Conservation (phyloP, 192 early-diverging fungal genomes). For the Coemansia biformis region DNA sequence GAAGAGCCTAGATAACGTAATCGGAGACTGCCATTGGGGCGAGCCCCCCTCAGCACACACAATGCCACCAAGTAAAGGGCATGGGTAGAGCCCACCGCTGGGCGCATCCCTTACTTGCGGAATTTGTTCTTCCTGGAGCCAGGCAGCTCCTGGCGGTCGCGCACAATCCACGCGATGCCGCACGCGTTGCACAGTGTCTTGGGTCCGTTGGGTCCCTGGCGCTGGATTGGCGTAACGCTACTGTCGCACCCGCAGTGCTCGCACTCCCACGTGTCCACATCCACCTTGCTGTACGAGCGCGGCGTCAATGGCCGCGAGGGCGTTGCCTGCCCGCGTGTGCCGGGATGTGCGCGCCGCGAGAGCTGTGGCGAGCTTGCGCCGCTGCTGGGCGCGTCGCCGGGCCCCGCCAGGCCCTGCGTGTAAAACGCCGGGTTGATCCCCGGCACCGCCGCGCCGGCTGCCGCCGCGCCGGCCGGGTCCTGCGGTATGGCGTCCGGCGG, state of each 20-base stretch:
- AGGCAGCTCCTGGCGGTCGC: conserved; percentile 45
- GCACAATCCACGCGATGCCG: conserved; percentile 56
- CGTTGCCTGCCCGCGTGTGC: conserved; percentile 20
- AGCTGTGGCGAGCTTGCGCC: conserved; percentile 39
- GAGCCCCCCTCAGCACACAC: no score
- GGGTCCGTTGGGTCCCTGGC: conserved; percentile 56
- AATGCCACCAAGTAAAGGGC: no score
- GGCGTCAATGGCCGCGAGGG: conserved; percentile 38
- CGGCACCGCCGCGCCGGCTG: conserved; percentile 20
- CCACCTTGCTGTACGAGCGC: conserved; percentile 34
- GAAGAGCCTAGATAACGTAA: no score
- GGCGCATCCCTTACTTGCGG: conserved; percentile 18
- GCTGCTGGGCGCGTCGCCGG: conserved; percentile 29
- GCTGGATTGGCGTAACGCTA: conserved; percentile 46
- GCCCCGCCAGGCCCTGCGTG: conserved; percentile 20
- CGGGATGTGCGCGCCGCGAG: conserved; percentile 15
- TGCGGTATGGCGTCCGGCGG: conserved; percentile 31
- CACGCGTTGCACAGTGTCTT: conserved; percentile 64
- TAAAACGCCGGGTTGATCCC: conserved; percentile 42
- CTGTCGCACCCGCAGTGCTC: conserved; percentile 47
- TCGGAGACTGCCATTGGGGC: no score
- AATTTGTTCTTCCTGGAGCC: conserved; percentile 43
- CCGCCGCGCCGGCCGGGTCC: conserved; percentile 12
- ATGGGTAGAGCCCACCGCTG: no score
- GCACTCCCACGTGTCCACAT: conserved; percentile 44